phyloP scores from a whole-genome alignment of 805 yeast genomes.

The Ogataea ramenticola region DNA sequence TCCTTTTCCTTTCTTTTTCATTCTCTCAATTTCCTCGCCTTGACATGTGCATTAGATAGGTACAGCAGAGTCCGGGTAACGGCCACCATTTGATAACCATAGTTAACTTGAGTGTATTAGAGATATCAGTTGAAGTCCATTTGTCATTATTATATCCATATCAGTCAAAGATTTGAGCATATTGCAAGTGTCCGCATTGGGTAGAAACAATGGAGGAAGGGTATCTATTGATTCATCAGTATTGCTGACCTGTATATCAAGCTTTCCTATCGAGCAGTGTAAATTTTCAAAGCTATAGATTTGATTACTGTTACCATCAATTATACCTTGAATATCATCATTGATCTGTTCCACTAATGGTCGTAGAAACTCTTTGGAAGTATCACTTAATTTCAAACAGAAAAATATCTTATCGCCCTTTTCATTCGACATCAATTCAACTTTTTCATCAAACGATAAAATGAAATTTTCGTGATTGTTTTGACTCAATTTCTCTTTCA shows the following conservation, averaged over 20 bases:
- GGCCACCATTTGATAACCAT: too few species aligned
- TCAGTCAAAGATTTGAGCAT: too few species aligned
- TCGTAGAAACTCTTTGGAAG: not conserved
- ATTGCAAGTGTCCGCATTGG: too few species aligned
- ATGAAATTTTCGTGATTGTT: not conserved
- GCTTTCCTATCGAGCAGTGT: not conserved
- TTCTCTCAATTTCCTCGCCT: too few species aligned
- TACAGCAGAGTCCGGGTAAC: too few species aligned
- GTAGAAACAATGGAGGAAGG: too few species aligned
- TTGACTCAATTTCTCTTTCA: not conserved
- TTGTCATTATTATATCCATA: too few species aligned
- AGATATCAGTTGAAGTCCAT: too few species aligned
- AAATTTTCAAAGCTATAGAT: not conserved
- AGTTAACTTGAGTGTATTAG: too few species aligned
- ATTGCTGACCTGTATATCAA: not conserved
- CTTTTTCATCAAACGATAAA: not conserved
- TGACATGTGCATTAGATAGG: too few species aligned
- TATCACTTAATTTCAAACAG: not conserved
- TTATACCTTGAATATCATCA: not conserved
- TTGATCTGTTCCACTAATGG: not conserved
- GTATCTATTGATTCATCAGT: too few species aligned
- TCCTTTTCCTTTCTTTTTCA: too few species aligned
- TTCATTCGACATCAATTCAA: not conserved
- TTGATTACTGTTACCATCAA: not conserved
- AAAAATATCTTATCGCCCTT: not conserved